These are phyloP conservation scores for Blastobotrys mokoenaii DNA, from an alignment of 805 yeast species.

Conservation along the genomic window DNA sequence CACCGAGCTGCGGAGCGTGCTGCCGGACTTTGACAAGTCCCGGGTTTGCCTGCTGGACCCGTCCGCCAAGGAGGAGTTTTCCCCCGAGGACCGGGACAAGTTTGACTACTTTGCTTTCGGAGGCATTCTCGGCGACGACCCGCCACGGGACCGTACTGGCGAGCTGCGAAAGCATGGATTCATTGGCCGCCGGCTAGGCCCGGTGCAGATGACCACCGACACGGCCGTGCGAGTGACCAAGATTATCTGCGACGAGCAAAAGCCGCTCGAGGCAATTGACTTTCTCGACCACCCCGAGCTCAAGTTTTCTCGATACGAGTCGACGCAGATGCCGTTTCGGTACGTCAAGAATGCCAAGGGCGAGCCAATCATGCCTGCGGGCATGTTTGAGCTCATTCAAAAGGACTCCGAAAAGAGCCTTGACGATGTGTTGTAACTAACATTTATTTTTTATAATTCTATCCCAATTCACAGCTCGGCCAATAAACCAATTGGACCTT, in stretches of 20 bases:
- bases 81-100: slow-evolving; percentile 53
- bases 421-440: slow-evolving; percentile 21
- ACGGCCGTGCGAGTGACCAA: slow-evolving; percentile 94
- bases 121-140: slow-evolving; percentile 89
- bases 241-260: slow-evolving; percentile 53
- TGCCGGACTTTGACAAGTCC: slow-evolving; percentile 32
- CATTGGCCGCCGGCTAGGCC: slow-evolving; percentile 79
- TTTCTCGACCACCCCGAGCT: slow-evolving; percentile 94
- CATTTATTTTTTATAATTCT: no score
- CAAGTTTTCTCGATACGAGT: slow-evolving; percentile 76
- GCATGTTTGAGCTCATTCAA: slow-evolving; percentile 81
- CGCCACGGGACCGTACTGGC: slow-evolving; percentile 84
- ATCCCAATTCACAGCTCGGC: background rate
- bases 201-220: slow-evolving; percentile 93
- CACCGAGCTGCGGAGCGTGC: slow-evolving; percentile 26
- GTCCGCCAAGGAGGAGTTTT: slow-evolving; percentile 64
- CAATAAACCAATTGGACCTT: background rate
- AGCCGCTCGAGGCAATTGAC: slow-evolving; percentile 58
- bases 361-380: slow-evolving; percentile 81
- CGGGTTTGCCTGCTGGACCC: slow-evolving; percentile 86
- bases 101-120: slow-evolving; percentile 93
- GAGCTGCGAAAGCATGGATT: slow-evolving; percentile 82
- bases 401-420: slow-evolving; percentile 74
- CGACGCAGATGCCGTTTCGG: slow-evolving; percentile 97
- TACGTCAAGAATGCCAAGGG: slow-evolving; percentile 58